Conservation (phyloP, 2,329 filamentous ascomycete genomes). For the Thelonectria discophora region DNA sequence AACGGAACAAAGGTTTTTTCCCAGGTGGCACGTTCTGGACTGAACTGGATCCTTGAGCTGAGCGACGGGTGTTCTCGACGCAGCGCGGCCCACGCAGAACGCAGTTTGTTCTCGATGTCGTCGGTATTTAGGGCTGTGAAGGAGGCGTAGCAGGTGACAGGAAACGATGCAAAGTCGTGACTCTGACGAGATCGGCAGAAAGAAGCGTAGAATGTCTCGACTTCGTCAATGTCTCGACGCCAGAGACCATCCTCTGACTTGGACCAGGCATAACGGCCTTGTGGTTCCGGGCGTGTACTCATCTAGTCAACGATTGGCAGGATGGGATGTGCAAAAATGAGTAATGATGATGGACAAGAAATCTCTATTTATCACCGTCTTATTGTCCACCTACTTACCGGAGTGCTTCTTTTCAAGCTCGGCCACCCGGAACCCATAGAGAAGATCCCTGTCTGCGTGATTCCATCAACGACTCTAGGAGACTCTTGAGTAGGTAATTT, state of each 20-base stretch:
- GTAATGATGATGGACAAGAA: too few relatives aligned
- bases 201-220: constrained; percentile 8
- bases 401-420: background rate
- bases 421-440: background rate
- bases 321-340: background rate
- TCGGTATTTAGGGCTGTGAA: background rate
- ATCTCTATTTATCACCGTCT: too few relatives aligned
- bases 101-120: background rate
- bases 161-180: background rate
- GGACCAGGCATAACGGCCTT: background rate
- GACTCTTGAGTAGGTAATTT: too few relatives aligned
- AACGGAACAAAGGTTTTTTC: background rate
- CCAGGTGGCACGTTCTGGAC: background rate
- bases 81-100: background rate
- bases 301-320: background rate
- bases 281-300: background rate
- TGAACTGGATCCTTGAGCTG: constrained; percentile 2
- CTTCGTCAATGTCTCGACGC: constrained; percentile 13
- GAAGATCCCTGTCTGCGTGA: background rate
- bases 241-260: background rate
- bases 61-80: constrained; percentile 3
- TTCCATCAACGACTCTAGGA: background rate
- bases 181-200: background rate
- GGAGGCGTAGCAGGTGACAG: constrained; percentile 6
- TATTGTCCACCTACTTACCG: too few relatives aligned